Base-by-base conservation (phyloP, 148 eudicot genomes). In the Rhododendron ferrugineum region DNA sequence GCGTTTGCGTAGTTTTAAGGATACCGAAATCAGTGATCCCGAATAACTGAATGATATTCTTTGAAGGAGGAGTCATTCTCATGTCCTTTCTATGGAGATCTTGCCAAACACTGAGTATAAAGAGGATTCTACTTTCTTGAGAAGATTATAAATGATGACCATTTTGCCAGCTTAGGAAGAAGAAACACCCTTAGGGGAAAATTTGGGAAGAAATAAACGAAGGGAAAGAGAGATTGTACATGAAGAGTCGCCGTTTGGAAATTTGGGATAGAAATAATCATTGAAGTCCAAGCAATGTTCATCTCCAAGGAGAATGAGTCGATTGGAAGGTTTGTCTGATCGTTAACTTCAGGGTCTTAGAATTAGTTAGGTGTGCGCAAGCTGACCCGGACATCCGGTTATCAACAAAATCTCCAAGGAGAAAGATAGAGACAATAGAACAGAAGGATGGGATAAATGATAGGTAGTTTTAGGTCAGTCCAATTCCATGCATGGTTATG, bases 211-310 rank as follows among this genome's bases (percentile, higher is more conserved):
- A 2, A 46, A 46, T 46, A 46, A 46, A 46, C 49, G 49, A 46
- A 46, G 49, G 49, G 11, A 46, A 46, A 46, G 49, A 23, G 58
- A 88, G 80, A 54, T 52, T 89, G 91, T 89, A 86, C 46, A 89
- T 82, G 85, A 58, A 83, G 87, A 64, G 82, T 46, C 14, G 36
- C 42, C 36, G 13, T 34, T 32, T 8, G 56, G 40, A 56, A 32
- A 34, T n/a, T 47, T 40, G 46, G 14, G 14, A 40, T 23, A 14
- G 46, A 82, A 62, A 34, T 36, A 8, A 83, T 28, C 22, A n/a
- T 83, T 83, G 78, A 68, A 68, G n/a, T 47, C 6, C 37, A 30
- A 16, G 34, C 23, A 62, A 52, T 80, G 34, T n/a, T 80, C 3
- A 22, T 66, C 34, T 49, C 68, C 40, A 54, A n/a, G 70, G 70